phyloP scores from a whole-genome alignment of 208 protist species.

The Naegleria fowleri region DNA sequence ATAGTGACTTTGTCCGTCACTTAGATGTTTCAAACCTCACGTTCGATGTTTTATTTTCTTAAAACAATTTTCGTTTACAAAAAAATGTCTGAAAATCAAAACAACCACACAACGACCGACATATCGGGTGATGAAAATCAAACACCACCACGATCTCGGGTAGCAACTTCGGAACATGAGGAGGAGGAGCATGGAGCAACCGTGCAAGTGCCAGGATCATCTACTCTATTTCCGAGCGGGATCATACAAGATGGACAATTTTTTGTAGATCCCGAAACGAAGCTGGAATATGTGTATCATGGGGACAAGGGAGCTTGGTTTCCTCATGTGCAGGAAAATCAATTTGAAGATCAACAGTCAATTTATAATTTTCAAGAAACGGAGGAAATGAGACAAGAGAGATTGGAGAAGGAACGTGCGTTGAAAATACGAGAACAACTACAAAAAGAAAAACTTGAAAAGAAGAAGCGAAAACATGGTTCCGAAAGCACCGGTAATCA shows the following conservation, averaged over 20 bases:
- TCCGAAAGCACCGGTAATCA: too few species aligned
- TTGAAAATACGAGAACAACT: background rate
- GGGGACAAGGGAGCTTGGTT: background rate
- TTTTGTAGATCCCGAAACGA: background rate
- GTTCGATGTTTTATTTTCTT: too few species aligned
- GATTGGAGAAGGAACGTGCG: background rate
- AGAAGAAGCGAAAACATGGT: background rate
- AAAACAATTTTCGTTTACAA: too few species aligned
- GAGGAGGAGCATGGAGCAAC: too few species aligned
- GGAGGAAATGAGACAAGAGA: background rate
- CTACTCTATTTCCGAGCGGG: background rate
- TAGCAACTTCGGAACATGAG: too few species aligned
- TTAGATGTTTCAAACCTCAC: too few species aligned
- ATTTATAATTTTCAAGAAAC: background rate
- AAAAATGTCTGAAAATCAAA: too few species aligned
- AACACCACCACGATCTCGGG: too few species aligned
- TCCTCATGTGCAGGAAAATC: background rate
- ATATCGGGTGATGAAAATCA: too few species aligned
- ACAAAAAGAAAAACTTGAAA: background rate
- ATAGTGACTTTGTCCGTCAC: too few species aligned
- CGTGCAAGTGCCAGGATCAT: background rate
- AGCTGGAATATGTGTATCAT: background rate
- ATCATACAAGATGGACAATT: background rate
- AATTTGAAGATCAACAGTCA: slow-evolving; percentile 1
- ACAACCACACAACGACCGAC: too few species aligned